These are phyloP conservation scores for Cystofilobasidium ferigula DNA, from an alignment of 768 basidiomycete species.

Conservation along the genomic window DNA sequence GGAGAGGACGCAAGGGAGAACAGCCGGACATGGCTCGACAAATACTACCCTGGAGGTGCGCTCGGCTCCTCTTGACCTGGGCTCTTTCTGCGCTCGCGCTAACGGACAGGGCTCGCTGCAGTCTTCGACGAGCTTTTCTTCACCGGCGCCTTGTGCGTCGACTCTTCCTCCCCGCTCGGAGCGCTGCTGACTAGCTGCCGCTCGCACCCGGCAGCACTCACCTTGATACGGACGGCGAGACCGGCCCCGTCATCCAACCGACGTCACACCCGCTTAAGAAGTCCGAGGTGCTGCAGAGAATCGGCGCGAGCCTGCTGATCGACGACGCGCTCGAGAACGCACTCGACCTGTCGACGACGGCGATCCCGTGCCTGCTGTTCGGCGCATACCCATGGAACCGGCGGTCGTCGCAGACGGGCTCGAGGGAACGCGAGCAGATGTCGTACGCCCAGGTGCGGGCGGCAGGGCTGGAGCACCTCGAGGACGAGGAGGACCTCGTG, in stretches of 20 bases:
- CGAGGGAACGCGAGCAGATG: constrained; percentile 7
- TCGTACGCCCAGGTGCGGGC: constrained; percentile 3
- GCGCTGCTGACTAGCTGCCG: background rate
- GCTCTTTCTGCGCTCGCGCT: background rate
- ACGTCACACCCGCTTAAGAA: constrained; percentile 17
- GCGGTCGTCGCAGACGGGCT: background rate
- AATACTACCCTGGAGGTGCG: constrained; percentile 10
- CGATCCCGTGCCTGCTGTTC: constrained; percentile 23
- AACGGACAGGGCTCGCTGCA: background rate
- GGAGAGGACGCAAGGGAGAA: constrained; percentile 2
- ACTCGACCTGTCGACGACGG: constrained; percentile 8
- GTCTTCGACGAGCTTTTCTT: constrained; percentile 18
- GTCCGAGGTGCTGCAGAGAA: constrained; percentile 15
- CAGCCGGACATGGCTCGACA: constrained; percentile 11
- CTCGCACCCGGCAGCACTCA: constrained; percentile 19
- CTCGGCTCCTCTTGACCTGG: too few relatives aligned
- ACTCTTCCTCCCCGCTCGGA: background rate
- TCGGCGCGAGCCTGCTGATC: constrained; percentile 21
- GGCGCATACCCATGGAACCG: constrained; percentile 23
- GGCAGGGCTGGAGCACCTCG: background rate
- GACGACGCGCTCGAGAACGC: constrained; percentile 27
- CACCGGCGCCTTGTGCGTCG: constrained; percentile 22
- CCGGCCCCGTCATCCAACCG: constrained; percentile 4
- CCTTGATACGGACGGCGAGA: constrained; percentile 16
- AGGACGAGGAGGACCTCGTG: constrained; percentile 9